phyloP scores from a whole-genome alignment of 2,329 filamentous ascomycete genomes.

The Claviceps citrina region DNA sequence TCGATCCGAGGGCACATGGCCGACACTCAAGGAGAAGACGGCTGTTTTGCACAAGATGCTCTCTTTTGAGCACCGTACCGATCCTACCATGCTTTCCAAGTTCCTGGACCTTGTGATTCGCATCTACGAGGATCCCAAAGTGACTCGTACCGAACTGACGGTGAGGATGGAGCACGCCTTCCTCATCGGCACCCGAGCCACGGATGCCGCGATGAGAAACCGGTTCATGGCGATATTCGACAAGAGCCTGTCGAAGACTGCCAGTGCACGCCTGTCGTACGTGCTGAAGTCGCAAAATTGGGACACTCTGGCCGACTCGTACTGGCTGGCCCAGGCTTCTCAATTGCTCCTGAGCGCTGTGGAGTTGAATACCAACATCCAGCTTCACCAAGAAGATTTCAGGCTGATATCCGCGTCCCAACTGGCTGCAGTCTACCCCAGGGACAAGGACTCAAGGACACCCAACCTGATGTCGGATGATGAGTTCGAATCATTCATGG shows the following conservation, averaged over 20 bases:
- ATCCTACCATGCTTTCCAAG: conserved; percentile 73
- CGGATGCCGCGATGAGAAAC: conserved; percentile 92
- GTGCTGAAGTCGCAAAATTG: conserved; percentile 88
- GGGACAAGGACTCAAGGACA: conserved; percentile 56
- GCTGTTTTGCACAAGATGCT: conserved; percentile 99
- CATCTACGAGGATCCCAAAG: conserved; percentile 95
- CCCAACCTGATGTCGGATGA: conserved; percentile 63
- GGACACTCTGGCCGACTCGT: conserved; percentile 87
- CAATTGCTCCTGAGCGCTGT: conserved; percentile 84
- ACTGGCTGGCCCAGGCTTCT: conserved; percentile 91
- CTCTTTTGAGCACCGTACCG: conserved; percentile 72
- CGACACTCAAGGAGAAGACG: conserved; percentile 95
- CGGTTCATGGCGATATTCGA: conserved; percentile 95
- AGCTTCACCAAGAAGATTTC: conserved; percentile 74
- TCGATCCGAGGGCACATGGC: conserved; percentile 84
- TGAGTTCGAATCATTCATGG: conserved; percentile 65
- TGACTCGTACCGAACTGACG: conserved; percentile 85
- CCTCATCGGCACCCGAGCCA: conserved; percentile 81
- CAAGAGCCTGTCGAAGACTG: conserved; percentile 81
- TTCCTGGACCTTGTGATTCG: conserved; percentile 93
- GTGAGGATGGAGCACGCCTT: conserved; percentile 97
- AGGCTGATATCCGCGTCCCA: conserved; percentile 58
- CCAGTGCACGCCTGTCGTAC: conserved; percentile 76
- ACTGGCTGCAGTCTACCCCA: conserved; percentile 57
- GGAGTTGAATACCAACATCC: conserved; percentile 65